Conservation (phyloP, 768 basidiomycete species). For the Suillus discolor region DNA sequence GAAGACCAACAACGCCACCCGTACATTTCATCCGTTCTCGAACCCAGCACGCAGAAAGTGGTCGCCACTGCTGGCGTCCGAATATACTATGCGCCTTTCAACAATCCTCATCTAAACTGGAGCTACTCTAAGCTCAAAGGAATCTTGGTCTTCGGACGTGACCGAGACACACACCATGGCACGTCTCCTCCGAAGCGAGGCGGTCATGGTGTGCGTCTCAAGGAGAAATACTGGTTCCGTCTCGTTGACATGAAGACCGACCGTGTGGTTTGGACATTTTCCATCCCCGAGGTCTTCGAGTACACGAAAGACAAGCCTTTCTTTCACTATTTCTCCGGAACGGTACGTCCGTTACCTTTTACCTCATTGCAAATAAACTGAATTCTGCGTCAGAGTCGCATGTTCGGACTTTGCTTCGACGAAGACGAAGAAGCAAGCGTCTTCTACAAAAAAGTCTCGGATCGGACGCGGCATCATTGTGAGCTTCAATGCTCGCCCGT, state of each 20-base stretch:
- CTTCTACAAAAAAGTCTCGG: conserved; percentile 63
- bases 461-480: conserved; percentile 49
- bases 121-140: conserved; percentile 61
- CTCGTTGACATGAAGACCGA: conserved; percentile 58
- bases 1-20: conserved; percentile 41
- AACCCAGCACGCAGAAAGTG: conserved; percentile 44
- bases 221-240: conserved; percentile 61
- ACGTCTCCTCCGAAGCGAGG: conserved; percentile 22
- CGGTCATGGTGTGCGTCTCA: conserved; percentile 28
- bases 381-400: conserved; percentile 35
- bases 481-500: conserved; percentile 16
- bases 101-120: conserved; percentile 52
- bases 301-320: conserved; percentile 88
- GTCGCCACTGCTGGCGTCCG: conserved; percentile 58
- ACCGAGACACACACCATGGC: conserved; percentile 28
- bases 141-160: conserved; percentile 54
- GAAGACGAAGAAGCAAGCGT: conserved; percentile 61
- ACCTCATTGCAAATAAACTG: neutral
- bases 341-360: conserved; percentile 52
- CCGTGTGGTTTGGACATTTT: conserved; percentile 70
- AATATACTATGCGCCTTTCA: conserved; percentile 63
- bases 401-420: conserved; percentile 59
- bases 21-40: conserved; percentile 42
- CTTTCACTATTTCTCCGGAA: conserved; percentile 88
- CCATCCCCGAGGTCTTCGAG: conserved; percentile 57